Percentiles rank a stretch among this genome's conserved stretches.
These are phyloP conservation scores for Nothophoma quercina DNA, from an alignment of 2,329 filamentous ascomycete genomes.

Conservation along the genomic window DNA sequence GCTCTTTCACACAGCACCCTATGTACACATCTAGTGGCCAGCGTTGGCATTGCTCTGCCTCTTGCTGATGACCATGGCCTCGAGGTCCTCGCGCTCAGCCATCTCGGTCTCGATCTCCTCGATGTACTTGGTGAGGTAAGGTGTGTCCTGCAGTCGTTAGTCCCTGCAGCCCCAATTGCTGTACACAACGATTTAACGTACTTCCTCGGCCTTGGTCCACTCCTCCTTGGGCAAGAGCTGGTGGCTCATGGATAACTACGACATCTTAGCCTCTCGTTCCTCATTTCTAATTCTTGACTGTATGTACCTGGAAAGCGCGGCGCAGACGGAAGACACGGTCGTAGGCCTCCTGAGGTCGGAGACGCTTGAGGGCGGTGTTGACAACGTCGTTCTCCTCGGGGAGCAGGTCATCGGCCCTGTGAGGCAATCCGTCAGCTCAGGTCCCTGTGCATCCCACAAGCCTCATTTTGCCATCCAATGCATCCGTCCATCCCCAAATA, in stretches of 20 bases:
- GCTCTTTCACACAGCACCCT: constrained; percentile 24
- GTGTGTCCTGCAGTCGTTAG: constrained; percentile 62
- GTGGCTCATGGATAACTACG: constrained; percentile 70
- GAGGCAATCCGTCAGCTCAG: constrained; percentile 40
- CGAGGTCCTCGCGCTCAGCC: constrained; percentile 72
- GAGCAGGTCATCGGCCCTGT: constrained; percentile 92
- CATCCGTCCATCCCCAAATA: background rate
- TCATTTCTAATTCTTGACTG: background rate
- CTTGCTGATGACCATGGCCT: constrained; percentile 67
- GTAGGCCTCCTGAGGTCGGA: constrained; percentile 88
- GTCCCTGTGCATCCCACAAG: constrained; percentile 5
- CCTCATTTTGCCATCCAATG: background rate
- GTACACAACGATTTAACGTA: constrained; percentile 46
- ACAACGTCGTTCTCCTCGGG: constrained; percentile 90
- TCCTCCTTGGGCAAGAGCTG: constrained; percentile 69
- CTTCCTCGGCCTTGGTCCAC: constrained; percentile 73
- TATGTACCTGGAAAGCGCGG: constrained; percentile 83
- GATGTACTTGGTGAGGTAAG: constrained; percentile 73
- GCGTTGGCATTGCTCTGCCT: constrained; percentile 39
- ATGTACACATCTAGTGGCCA: constrained; percentile 37
- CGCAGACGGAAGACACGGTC: constrained; percentile 98
- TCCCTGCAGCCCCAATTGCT: background rate
- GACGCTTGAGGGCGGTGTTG: constrained; percentile 87
- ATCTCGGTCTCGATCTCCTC: constrained; percentile 72
- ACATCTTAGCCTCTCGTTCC: constrained; percentile 25